Conservation (phyloP, 352 stramenopile species). For the Phytophthora vignae region DNA sequence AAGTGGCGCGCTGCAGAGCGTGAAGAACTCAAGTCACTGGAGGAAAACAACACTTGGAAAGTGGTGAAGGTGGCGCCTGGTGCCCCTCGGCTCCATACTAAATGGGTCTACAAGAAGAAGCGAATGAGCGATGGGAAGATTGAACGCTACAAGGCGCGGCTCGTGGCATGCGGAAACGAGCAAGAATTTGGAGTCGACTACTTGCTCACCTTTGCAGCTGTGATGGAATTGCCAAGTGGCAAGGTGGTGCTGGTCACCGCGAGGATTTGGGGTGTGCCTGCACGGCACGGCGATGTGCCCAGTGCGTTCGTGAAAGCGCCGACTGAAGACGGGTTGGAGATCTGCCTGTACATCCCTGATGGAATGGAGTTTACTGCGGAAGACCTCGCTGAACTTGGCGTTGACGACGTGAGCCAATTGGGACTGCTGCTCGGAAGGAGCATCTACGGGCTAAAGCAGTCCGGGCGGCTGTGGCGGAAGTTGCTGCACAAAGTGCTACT, state of each 20-base stretch:
- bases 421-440: constrained; percentile 26
- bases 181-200: constrained; percentile 35
- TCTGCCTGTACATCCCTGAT: constrained; percentile 31
- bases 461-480: constrained; percentile 39
- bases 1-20: background rate
- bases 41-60: background rate
- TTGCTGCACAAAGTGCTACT: constrained; percentile 27
- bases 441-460: constrained; percentile 45
- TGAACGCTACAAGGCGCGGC: constrained; percentile 30
- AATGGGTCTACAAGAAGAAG: constrained; percentile 49
- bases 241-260: constrained; percentile 30
- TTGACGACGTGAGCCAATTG: constrained; percentile 14
- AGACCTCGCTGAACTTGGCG: constrained; percentile 15
- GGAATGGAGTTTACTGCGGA: constrained; percentile 32
- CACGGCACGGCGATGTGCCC: constrained; percentile 39
- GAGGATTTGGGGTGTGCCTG: constrained; percentile 28
- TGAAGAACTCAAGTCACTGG: background rate
- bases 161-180: too few species aligned
- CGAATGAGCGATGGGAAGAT: constrained; percentile 10
- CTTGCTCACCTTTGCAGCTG: constrained; percentile 17
- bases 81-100: constrained; percentile 17
- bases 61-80: background rate
- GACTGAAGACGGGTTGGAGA: constrained; percentile 28
- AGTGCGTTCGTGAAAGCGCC: constrained; percentile 44
- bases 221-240: constrained; percentile 34